Percentiles rank a stretch among this genome's conserved stretches.
phyloP scores from a whole-genome alignment of 306 rosid genomes.

The Cucumis melo region DNA sequence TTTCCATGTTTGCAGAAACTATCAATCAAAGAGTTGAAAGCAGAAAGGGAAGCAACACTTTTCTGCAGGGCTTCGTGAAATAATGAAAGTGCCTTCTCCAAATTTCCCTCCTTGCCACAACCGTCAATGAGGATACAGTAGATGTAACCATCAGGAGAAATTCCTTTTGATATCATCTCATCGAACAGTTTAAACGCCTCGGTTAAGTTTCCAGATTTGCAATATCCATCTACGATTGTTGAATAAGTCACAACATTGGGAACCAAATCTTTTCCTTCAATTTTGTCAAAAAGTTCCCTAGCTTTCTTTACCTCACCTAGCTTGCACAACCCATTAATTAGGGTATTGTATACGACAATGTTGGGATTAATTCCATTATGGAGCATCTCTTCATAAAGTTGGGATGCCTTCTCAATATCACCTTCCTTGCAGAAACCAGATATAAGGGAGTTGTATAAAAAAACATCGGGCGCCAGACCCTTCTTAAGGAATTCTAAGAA shows the following conservation, averaged over 20 bases:
- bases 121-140: constrained; percentile 29
- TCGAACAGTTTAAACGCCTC: constrained; percentile 25
- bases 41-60: constrained; percentile 17
- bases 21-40: constrained; percentile 30
- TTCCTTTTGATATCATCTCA: constrained; percentile 27
- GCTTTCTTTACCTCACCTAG: constrained; percentile 28
- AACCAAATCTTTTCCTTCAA: constrained; percentile 23
- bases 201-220: constrained; percentile 25
- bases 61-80: constrained; percentile 19
- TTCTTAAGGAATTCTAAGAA: constrained; percentile 23
- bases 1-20: constrained; percentile 23
- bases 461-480: constrained; percentile 30
- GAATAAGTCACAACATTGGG: constrained; percentile 28
- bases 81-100: constrained; percentile 20
- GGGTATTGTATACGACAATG: constrained; percentile 21
- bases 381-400: constrained; percentile 25
- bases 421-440: constrained; percentile 27
- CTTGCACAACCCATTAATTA: constrained; percentile 38
- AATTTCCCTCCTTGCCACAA: constrained; percentile 27
- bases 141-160: constrained; percentile 15
- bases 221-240: constrained; percentile 25
- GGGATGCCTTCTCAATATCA: constrained; percentile 20
- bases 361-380: constrained; percentile 22
- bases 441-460: constrained; percentile 29
- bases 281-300: constrained; percentile 19